phyloP scores from a whole-genome alignment of 495 filamentous ascomycete genomes.

The Acidomyces sp. region DNA sequence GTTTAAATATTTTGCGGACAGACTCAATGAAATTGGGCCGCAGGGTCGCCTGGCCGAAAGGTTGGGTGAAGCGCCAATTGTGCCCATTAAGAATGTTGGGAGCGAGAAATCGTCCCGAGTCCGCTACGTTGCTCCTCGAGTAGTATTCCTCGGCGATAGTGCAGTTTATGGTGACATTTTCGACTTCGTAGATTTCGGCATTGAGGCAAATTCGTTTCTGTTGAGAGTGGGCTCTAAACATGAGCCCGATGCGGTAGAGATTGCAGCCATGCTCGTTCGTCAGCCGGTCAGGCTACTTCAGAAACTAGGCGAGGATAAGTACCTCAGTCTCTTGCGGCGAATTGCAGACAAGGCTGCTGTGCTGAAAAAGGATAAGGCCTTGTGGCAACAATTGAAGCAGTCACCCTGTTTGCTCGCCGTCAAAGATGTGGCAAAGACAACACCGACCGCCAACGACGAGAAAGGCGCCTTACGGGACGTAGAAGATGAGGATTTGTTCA shows the following conservation, averaged over 20 bases:
- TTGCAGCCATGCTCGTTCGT: constrained; percentile 61
- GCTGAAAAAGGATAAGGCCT: constrained; percentile 63
- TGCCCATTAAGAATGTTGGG: constrained; percentile 14
- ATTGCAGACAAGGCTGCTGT: constrained; percentile 54
- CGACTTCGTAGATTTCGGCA: constrained; percentile 89
- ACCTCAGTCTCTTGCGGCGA: constrained; percentile 63
- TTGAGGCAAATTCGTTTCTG: constrained; percentile 76
- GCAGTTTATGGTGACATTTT: constrained; percentile 76
- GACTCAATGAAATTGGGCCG: constrained; percentile 50
- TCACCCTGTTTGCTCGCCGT: constrained; percentile 68
- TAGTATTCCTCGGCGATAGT: constrained; percentile 65
- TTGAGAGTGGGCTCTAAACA: constrained; percentile 74
- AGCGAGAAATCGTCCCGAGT: constrained; percentile 17
- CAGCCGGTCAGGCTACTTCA: constrained; percentile 71
- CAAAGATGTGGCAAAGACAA: constrained; percentile 47
- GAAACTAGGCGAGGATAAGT: constrained; percentile 69
- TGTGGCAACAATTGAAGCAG: constrained; percentile 62
- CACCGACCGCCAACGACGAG: constrained; percentile 18
- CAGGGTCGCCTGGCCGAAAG: constrained; percentile 42
- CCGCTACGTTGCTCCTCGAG: constrained; percentile 46
- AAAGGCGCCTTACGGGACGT: constrained; percentile 33
- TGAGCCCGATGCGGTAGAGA: constrained; percentile 74
- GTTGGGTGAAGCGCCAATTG: constrained; percentile 36
- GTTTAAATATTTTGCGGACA: constrained; percentile 71
- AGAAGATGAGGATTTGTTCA: constrained; percentile 55